A percentile compares a stretch with the other conserved stretches of the same genome.
These are phyloP conservation scores for Myxozyma nipponensis DNA, from an alignment of 805 yeast species.

Conservation along the genomic window DNA sequence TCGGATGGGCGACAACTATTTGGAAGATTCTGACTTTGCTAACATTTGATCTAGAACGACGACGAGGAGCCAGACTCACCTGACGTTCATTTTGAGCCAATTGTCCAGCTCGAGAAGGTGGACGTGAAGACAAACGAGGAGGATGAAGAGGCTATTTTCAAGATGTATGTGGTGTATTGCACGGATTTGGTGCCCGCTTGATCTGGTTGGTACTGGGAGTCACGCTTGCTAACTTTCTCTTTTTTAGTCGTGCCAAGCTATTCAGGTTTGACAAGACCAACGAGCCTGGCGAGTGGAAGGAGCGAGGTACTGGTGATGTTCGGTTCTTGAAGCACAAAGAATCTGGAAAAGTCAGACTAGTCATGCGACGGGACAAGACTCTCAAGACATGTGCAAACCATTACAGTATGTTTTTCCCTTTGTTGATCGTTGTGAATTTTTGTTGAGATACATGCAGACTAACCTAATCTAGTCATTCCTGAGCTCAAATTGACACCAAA, in stretches of 20 bases:
- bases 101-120: conserved; percentile 90
- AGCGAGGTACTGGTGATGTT: conserved; percentile 98
- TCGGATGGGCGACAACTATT: not conserved
- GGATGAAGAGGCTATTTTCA: conserved; percentile 74
- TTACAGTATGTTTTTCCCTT: conserved; percentile 48
- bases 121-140: conserved; percentile 96
- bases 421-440: conserved; percentile 1
- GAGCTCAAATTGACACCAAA: conserved; percentile 64
- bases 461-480: conserved; percentile 24
- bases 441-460: not conserved
- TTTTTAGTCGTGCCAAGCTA: conserved; percentile 69
- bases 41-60: conserved; percentile 42
- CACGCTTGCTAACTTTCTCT: conserved; percentile 1
- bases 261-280: conserved; percentile 62
- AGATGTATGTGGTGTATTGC: conserved; percentile 46
- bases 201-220: not conserved
- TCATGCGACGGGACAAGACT: conserved; percentile 99
- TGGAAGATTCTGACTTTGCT: conserved; percentile 29
- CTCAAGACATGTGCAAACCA: conserved; percentile 98
- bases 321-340: conserved; percentile 88
- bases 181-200: not conserved
- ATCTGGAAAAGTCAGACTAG: conserved; percentile 75
- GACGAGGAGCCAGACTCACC: conserved; percentile 66
- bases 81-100: conserved; percentile 93
- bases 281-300: conserved; percentile 94